These are phyloP conservation scores for Botrytis aclada DNA, from an alignment of 2,329 filamentous ascomycete genomes.

Conservation along the genomic window DNA sequence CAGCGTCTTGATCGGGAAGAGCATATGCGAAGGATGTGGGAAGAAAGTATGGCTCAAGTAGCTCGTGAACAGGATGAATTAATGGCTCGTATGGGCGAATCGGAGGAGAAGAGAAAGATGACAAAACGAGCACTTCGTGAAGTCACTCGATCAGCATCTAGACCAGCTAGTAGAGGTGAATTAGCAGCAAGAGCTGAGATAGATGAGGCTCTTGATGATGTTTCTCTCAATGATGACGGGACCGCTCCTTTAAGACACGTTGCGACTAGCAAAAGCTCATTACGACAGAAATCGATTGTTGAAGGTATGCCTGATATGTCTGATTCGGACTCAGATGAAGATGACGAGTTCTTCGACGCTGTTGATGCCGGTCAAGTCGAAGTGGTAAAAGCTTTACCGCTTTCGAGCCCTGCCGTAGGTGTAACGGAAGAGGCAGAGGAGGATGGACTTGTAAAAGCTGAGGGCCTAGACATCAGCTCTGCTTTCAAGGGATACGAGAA, in stretches of 20 bases:
- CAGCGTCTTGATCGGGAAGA: constrained; percentile 88
- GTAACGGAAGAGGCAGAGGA: constrained; percentile 43
- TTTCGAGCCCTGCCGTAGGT: constrained; percentile 34
- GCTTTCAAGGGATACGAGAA: constrained; percentile 92
- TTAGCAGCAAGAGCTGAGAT: constrained; percentile 31
- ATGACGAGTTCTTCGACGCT: constrained; percentile 96
- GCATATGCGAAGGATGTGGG: constrained; percentile 93
- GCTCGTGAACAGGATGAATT: constrained; percentile 90
- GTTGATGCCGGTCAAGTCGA: constrained; percentile 91
- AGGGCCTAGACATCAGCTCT: constrained; percentile 62
- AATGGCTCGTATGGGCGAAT: constrained; percentile 81
- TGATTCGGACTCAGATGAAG: constrained; percentile 71
- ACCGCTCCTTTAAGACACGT: constrained; percentile 38
- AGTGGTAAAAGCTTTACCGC: constrained; percentile 63
- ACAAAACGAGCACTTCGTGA: constrained; percentile 89
- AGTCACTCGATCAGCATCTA: constrained; percentile 65
- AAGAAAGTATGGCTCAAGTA: constrained; percentile 98
- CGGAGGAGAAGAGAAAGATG: constrained; percentile 82
- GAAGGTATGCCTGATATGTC: constrained; percentile 67
- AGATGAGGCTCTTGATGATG: constrained; percentile 38
- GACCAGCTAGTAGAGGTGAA: constrained; percentile 32
- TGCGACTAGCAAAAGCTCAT: constrained; percentile 44
- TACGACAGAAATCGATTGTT: constrained; percentile 62
- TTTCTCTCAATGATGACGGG: constrained; percentile 41
- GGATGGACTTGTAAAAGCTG: constrained; percentile 42